Evolutionary conservation across 768 basidiomycete genomes (phyloP), one percentile per base, ranked within the genome.

Genomic region (Termitomyces sp.): DNA sequence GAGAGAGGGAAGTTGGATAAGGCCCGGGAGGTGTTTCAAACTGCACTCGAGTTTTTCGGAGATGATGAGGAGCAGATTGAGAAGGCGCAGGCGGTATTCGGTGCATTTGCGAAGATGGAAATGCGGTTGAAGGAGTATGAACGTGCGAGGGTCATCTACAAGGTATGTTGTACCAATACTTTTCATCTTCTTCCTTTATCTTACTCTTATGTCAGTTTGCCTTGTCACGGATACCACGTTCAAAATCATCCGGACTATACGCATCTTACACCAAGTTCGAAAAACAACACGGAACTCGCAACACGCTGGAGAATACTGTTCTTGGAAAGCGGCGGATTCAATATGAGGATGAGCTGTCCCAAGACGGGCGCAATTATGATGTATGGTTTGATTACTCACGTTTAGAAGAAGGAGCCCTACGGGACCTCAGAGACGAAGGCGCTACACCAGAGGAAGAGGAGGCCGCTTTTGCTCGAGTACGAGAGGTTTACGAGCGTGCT

Each of bases 311-410:
- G 71, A 83, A 86, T 43, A 99, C 97, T 7, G 96, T 99, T 0
- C 82, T 98, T 0, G 95, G 95, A 35, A 99, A 98, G 72, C 87
- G 97, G n/a, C 84, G 97, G 41, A 98, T 99, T 58, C 95, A 98
- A 67, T 98, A 99, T 68, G 97, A 99, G 70, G 97, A 99, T 63
- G 97, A 99, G 73, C 74, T 98, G 2, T 71, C 86, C 10, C 89
- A 96, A 58, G 94, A 98, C 63, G 88, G 93, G 0, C 85, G 89
- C 46, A 98, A 98, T 71, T 99, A 98, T 69, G 97, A 98, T 71
- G 88, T 90, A 0, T 99, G 97, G 97, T 98, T 99, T 69, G 97
- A 98, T 68, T 96, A 96, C 66, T 84, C 93, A 23, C 82, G 95
- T 18, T 71, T 99, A 36, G 97, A 98, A 70, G 97, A 98, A 73